Evolutionary conservation across 2,329 filamentous ascomycete species (phyloP).

Genomic region (Colletotrichum sp.): DNA sequence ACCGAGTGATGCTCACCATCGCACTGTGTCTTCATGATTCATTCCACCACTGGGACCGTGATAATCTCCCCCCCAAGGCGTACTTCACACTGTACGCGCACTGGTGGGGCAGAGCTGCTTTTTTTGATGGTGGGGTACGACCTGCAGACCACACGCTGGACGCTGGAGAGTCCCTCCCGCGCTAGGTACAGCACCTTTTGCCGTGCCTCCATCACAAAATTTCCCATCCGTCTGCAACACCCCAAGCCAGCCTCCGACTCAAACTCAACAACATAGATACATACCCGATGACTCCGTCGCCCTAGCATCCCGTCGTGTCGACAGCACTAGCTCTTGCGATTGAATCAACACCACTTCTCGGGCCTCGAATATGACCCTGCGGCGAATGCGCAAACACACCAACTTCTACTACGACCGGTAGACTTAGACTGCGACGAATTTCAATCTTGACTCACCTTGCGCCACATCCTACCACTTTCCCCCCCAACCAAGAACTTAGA

Average conservation of each 20-base stretch:
- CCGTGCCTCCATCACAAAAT: conserved; percentile 15
- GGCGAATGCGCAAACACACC: conserved; percentile 13
- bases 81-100: neutral
- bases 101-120: neutral
- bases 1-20: neutral
- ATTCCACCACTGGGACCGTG: neutral
- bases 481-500: neutral
- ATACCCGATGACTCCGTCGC: neutral
- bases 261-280: neutral
- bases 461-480: neutral
- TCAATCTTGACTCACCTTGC: conserved; percentile 4
- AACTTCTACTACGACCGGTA: conserved; percentile 7
- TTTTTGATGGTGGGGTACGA: conserved; percentile 23
- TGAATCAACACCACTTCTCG: neutral
- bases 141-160: neutral
- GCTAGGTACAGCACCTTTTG: neutral
- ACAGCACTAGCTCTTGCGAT: neutral
- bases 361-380: conserved; percentile 17
- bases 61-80: neutral
- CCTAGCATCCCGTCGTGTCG: neutral
- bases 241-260: neutral
- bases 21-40: neutral
- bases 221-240: neutral
- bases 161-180: neutral
- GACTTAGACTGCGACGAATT: neutral